These are phyloP conservation scores for Boletellus sp. DNA, from an alignment of 768 basidiomycete genomes.

Conservation along the genomic window DNA sequence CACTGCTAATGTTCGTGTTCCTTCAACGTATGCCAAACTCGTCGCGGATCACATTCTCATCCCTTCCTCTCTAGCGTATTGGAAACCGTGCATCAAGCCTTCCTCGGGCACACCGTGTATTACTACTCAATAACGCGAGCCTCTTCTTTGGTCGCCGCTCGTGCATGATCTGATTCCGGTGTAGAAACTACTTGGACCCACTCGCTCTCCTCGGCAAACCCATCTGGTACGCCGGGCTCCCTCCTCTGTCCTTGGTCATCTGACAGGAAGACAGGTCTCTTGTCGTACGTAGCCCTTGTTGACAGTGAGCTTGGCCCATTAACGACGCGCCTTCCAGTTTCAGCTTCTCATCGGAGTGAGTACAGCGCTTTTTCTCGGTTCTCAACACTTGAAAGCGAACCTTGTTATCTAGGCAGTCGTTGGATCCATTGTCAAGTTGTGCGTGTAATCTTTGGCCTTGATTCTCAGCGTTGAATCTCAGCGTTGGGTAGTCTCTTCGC, in stretches of 20 bases:
- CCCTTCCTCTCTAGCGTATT: constrained; percentile 37
- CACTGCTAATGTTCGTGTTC: constrained; percentile 30
- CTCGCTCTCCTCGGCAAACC: constrained; percentile 36
- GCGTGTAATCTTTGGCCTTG: constrained; percentile 15
- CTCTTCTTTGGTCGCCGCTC: not conserved
- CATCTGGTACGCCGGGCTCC: constrained; percentile 39
- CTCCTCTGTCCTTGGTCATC: not conserved
- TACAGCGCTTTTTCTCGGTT: not conserved
- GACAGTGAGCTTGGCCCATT: constrained; percentile 5
- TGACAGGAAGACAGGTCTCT: constrained; percentile 42
- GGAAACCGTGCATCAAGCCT: constrained; percentile 45
- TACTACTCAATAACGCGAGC: constrained; percentile 53
- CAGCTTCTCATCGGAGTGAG: constrained; percentile 42
- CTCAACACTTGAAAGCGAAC: constrained; percentile 1
- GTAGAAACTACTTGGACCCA: constrained; percentile 41
- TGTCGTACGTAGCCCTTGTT: constrained; percentile 35
- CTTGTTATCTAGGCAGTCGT: constrained; percentile 41
- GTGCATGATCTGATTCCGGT: constrained; percentile 2
- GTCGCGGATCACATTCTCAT: not conserved
- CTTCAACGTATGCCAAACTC: not conserved
- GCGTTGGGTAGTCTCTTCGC: constrained; percentile 44
- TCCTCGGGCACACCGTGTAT: constrained; percentile 52
- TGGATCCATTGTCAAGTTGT: constrained; percentile 56
- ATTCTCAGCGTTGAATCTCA: not conserved
- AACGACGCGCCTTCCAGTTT: constrained; percentile 28